Evolutionary conservation across 2,329 filamentous ascomycete species (phyloP), one percentile per base, ranked within the genome.

Genomic region (Fusarium circinatum): DNA sequence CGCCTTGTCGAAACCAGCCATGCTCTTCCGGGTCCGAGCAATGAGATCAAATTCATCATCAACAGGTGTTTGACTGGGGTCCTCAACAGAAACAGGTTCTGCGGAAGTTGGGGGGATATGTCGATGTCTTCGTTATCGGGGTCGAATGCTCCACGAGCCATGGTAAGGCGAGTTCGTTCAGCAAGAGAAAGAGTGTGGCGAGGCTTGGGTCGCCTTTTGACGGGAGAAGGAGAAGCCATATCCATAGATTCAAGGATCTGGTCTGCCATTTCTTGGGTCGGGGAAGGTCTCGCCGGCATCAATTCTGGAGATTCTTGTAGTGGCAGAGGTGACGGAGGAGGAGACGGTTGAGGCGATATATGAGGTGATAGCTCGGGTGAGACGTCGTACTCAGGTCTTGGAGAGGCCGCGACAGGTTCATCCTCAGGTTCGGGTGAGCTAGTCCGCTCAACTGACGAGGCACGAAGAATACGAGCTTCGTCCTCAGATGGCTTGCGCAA

Each of bases 151-250:
- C 89, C 85, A 7, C 90, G 86, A 1, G 91, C 90, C 91, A 98
- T 96, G 24, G 94, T 95, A 61, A 94, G 87, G 24, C 93, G 90
- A 1, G 95, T 97, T 54, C 95, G 92, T 78, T 97, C 94, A 8
- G 92, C 88, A 1, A 96, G 87, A 0, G 92, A 91, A 14, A 92
- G 82, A 0, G 86, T 87, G 57, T 89, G 89, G 0, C 89, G 85
- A 0, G 84, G 82, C 65, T 84, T 87, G 5, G 74, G 42, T 20
- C 78, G 80, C 15, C 78, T 80, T 74, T 90, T 91, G 48, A 83
- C 79, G 0, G 90, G 90, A 0, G 90, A 91, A 0, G 89, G 89
- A 4, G 89, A 90, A 1, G 85, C 84, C 51, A 85, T 85, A 30
- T 86, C 82, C 79, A 91, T 87, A 0, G 87, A 88, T 18, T 86